These are phyloP conservation scores for Pythium guiyangense DNA, from an alignment of 352 stramenopile species.

Conservation along the genomic window DNA sequence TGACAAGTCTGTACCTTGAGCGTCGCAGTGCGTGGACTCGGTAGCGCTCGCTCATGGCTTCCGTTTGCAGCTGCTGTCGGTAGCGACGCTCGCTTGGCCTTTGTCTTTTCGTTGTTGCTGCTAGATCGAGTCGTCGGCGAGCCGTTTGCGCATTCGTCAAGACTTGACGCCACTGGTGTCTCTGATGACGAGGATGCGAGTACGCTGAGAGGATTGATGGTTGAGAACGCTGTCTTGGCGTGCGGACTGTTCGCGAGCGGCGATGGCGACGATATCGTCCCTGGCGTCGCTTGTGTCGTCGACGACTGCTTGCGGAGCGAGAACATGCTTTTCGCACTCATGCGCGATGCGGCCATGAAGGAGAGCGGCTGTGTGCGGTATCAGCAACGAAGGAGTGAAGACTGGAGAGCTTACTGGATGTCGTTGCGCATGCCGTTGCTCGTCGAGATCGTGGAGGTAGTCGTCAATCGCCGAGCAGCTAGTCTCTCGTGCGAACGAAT, in stretches of 20 bases:
- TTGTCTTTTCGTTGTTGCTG: conserved; percentile 20
- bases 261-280: conserved; percentile 1
- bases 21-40: too few relatives aligned
- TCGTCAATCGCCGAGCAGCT: too few relatives aligned
- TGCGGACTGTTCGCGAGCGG: neutral
- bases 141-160: conserved; percentile 14
- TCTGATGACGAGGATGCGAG: neutral
- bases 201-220: neutral
- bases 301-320: conserved; percentile 36
- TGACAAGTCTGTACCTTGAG: neutral
- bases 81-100: conserved; percentile 8
- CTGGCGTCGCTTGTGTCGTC: conserved; percentile 25
- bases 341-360: too few relatives aligned
- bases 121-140: conserved; percentile 20
- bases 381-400: too few relatives aligned
- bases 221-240: conserved; percentile 2
- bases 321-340: conserved; percentile 22
- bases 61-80: conserved; percentile 9
- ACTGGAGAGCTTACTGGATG: too few relatives aligned
- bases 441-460: too few relatives aligned
- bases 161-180: neutral
- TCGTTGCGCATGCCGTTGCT: too few relatives aligned
- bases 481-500: too few relatives aligned
- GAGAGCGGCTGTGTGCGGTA: too few relatives aligned
- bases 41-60: conserved; percentile 6